Evolutionary conservation across 75 land plant species (phyloP), one percentile per base, ranked within the genome.

Genomic region (Ceratopteris richardii): DNA sequence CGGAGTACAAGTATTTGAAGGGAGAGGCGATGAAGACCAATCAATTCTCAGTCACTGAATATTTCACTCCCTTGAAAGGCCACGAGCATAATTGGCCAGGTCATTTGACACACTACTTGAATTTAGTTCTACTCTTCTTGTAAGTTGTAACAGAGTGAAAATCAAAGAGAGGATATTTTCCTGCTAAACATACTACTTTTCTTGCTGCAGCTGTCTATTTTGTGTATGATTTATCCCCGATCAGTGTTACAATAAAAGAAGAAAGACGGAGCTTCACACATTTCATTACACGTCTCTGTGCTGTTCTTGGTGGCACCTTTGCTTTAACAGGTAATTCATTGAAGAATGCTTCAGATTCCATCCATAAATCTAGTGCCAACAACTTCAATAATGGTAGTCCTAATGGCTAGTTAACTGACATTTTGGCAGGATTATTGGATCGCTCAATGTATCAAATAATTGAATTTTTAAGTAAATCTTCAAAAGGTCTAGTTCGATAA

Each of bases 31-130:
- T 95, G 64, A 84, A 93, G 24, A 95, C 97, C 24, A 95, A 95
- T 72, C 99, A 95, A 56, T 95, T 90, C 54, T 95, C 99, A 60
- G 99, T 95, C 20, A 77, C 85, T 20, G 97, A 95, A 68, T 95
- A 87, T 58, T 95, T 82, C 51, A 72, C 77, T n/a, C 72, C 79
- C 13, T 67, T 77, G 56, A 64, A 65, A 24, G 76, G 78, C 31
- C 65, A 55, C 65, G 92, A 84, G 37, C 70, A 76, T 29, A 54
- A 66, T 24, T 90, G 96, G 97, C 99, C 98, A 79, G 98, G 98
- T 94, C 62, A 41, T 40, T 54, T 41, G 18, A 13, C 26, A 3
- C 44, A 0, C 20, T n/a, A 30, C 17, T 22, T 18, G 31, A 33
- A 29, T 50, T 66, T 31, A 48, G 37, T 31, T 63, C 21, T 29